Evolutionary conservation across 257 asterid genomes (phyloP), one percentile per base, ranked within the genome.

Genomic region (Fraxinus excelsior): DNA sequence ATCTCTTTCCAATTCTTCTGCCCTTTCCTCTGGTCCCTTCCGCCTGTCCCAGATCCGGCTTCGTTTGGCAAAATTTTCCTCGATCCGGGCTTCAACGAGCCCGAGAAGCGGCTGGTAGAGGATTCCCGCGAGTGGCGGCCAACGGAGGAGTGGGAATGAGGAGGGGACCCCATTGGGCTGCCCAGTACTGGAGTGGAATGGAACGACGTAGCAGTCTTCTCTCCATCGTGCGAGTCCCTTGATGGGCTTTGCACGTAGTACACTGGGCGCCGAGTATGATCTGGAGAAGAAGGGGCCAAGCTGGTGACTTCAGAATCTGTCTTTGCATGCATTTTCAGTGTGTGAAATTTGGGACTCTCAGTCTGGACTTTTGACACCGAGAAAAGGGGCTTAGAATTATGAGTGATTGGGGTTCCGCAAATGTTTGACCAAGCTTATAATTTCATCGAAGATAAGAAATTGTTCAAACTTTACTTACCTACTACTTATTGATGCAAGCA

Each of bases 241-340:
- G 98, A 90, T 0, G 98, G 98, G 85, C 98, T 94, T 79, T 92
- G 97, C 25, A 94, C 98, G 89, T 76, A 92, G 86, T 90, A 94
- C 14, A 69, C 96, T 18, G 92, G 87, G 1, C 94, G 91, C 9
- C 97, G 81, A 58, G 56, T 85, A 79, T 87, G 84, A 81, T 92
- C 97, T 73, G 98, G 98, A 21, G 97, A 94, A 13, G 98, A 94
- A 23, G 92, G 94, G 1, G 97, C 98, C 12, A 91, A 21, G 79
- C 96, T 94, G 19, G 96, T 84, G 2, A 76, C 91, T 35, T 94
- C 98, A 8, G 96, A 90, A 77, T 94, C 97, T 13, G 92, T 90
- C 78, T 94, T 92, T 0, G 95, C 85, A 77, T 94, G 97, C 98
- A 91, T 93, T 74, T 77, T 82, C 70, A 29, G 32, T 7, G 77